A percentile compares a stretch with the other conserved stretches of the same genome.
These are phyloP conservation scores for Carpinus fangiana DNA, from an alignment of 306 rosid species.

Conservation along the genomic window DNA sequence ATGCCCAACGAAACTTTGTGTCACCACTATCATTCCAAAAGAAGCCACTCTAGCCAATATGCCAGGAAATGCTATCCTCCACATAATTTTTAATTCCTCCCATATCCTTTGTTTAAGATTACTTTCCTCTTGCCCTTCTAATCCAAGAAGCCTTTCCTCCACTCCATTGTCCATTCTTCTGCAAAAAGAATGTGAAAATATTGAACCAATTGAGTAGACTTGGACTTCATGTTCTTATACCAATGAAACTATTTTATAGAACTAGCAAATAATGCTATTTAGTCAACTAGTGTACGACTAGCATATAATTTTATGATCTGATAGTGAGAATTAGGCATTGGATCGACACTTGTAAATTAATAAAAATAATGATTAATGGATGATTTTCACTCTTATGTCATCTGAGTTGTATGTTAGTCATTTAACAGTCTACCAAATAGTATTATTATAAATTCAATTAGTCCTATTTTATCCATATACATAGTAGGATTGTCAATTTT, in stretches of 20 bases:
- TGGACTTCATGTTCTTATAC: neutral
- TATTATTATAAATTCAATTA: too few relatives aligned
- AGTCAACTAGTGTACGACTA: too few relatives aligned
- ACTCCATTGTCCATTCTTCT: neutral
- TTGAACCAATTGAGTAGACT: neutral
- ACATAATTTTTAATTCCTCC: constrained; percentile 43
- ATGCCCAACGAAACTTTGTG: constrained; percentile 57
- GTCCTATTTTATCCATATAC: too few relatives aligned
- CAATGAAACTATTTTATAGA: neutral
- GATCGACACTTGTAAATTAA: too few relatives aligned
- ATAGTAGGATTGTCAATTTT: too few relatives aligned
- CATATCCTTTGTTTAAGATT: constrained; percentile 33
- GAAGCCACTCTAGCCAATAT: constrained; percentile 45
- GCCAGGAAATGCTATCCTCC: constrained; percentile 59
- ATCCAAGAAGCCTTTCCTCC: constrained; percentile 22
- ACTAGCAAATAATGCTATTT: neutral
- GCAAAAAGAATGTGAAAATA: neutral
- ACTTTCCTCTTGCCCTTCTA: constrained; percentile 12
- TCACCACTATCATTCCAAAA: constrained; percentile 53
- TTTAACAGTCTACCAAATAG: too few relatives aligned
- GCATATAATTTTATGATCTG: too few relatives aligned
- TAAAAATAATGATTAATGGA: too few relatives aligned
- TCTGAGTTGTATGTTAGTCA: too few relatives aligned
- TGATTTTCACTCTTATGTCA: too few relatives aligned
- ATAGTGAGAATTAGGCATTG: too few relatives aligned